Base-by-base conservation (phyloP, 225 moss, liverwort and hornwort species). In the Pseudisothecium myosuroides region DNA sequence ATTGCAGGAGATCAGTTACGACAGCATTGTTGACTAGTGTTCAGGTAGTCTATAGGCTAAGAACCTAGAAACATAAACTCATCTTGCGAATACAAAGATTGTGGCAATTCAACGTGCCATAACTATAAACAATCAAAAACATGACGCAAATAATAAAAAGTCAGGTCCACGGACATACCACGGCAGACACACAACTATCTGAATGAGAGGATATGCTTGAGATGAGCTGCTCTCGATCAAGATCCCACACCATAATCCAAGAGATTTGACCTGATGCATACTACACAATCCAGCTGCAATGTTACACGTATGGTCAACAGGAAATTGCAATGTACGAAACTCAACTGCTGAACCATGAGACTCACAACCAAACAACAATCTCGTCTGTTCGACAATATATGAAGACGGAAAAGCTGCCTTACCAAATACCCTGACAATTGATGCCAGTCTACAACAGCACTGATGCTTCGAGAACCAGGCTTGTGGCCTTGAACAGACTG, bases 181-280 rank as follows among this genome's bases (percentile, higher is more conserved):
- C 91, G 66, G 98, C 96, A 74, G 98, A 95, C 63, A 95, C 94
- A 87, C 66, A 94, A 88, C 98, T 97, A 85, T 99, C 97, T 69
- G 97, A 97, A 88, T 95, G 92, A 76, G 97, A 96, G 89, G 95
- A 88, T 84, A 96, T 94, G 89, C 92, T 95, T 65, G 95, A 96
- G 80, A 93, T 88, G 78, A 96, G 95, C 88, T 95, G 93, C 92
- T 99, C 98, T 77, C 93, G 95, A 82, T 96, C 95, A 39, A 99
- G 92, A 91, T 97, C 97, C 98, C 98, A 99, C 72, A 96, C 96
- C 96, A 96, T 94, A 83, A 99, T 96, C 91, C 95, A 96, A 37
- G 98, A 97, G 66, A 99, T 95, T 83, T 99, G 96, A 73, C 98
- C 98, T 87, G 98, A 99, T 87, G 98, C 97, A 93, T 96, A 99